Evolutionary conservation across 2,329 filamentous ascomycete genomes (phyloP).

Genomic region (Acrocalymma vagum): DNA sequence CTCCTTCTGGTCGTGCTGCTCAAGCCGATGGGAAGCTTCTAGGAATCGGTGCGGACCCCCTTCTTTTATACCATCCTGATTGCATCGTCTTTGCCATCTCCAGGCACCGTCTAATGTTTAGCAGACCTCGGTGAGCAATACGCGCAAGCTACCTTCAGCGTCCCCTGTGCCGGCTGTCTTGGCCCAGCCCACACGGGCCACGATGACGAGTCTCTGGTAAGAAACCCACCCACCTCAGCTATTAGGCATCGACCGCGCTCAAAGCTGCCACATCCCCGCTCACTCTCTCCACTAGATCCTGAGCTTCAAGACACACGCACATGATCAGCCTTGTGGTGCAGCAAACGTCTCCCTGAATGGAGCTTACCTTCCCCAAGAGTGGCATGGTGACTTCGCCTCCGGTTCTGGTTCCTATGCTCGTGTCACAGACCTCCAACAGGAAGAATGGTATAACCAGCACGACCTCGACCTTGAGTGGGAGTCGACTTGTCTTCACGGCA

Average conservation of each 20-base stretch:
- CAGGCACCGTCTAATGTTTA: conserved; percentile 42
- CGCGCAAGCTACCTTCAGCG: conserved; percentile 52
- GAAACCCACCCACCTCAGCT: conserved; percentile 47
- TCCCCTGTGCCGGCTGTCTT: conserved; percentile 54
- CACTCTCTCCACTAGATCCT: conserved; percentile 47
- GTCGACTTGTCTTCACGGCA: conserved; percentile 47
- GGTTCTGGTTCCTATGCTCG: conserved; percentile 44
- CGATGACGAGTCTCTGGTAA: conserved; percentile 52
- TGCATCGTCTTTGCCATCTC: conserved; percentile 29
- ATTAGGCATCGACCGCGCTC: too few relatives aligned
- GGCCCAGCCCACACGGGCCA: conserved; percentile 45
- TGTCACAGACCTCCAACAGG: conserved; percentile 37
- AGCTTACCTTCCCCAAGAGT: conserved; percentile 46
- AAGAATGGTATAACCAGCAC: conserved; percentile 44
- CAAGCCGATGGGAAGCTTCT: conserved; percentile 30
- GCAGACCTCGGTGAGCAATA: conserved; percentile 44
- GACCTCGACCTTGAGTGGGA: conserved; percentile 49
- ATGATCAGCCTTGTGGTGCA: conserved; percentile 46
- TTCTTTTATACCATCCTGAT: conserved; percentile 30
- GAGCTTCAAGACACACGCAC: conserved; percentile 49
- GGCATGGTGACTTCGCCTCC: conserved; percentile 45
- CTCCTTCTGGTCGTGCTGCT: conserved; percentile 17
- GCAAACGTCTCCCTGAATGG: conserved; percentile 55
- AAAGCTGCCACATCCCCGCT: conserved; percentile 30
- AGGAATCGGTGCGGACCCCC: conserved; percentile 39